Conservation (phyloP, 495 filamentous ascomycete species). For the Aspergillus taichungensis region DNA sequence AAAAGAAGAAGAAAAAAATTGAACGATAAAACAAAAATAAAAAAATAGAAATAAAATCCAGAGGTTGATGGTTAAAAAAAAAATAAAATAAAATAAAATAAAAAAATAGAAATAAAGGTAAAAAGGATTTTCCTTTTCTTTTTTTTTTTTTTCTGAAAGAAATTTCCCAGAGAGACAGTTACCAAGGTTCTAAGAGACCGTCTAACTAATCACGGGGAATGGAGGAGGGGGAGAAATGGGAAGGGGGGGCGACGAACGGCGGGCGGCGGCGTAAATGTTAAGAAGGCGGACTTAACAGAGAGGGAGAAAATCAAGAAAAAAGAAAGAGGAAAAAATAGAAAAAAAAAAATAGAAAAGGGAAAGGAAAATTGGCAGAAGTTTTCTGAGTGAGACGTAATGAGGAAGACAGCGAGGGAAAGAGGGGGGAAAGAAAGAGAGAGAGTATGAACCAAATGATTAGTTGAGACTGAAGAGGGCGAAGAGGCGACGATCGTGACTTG, state of each 20-base stretch:
- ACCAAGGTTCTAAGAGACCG: slow-evolving; percentile 12
- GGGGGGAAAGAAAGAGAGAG: slow-evolving; percentile 14
- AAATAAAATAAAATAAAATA: slow-evolving; percentile 7
- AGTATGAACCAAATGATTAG: slow-evolving; percentile 6
- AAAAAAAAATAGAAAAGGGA: slow-evolving; percentile 22
- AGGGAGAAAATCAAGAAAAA: slow-evolving; percentile 23
- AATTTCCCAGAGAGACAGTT: slow-evolving; percentile 10
- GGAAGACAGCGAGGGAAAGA: slow-evolving; percentile 8
- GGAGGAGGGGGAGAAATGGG: slow-evolving; percentile 14
- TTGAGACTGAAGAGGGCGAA: slow-evolving; percentile 14
- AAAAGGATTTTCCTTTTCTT: slow-evolving; percentile 5
- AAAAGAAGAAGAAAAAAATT: slow-evolving; percentile 11
- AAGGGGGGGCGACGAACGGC: slow-evolving; percentile 22
- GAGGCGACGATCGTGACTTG: slow-evolving; percentile 29
- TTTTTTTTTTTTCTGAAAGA: slow-evolving; percentile 1
- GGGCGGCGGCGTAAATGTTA: slow-evolving; percentile 19
- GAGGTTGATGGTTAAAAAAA: slow-evolving; percentile 3
- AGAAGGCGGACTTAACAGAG: slow-evolving; percentile 9
- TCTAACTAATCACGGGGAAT: slow-evolving; percentile 18
- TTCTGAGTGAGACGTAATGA: background rate
- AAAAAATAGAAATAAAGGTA: slow-evolving; percentile 11
- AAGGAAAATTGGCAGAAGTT: slow-evolving; percentile 4
- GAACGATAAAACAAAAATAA: slow-evolving; percentile 12
- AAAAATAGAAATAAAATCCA: slow-evolving; percentile 13
- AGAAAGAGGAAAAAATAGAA: slow-evolving; percentile 10